phyloP scores from a whole-genome alignment of 75 land plant species.

The Pseudotsuga menziesii region DNA sequence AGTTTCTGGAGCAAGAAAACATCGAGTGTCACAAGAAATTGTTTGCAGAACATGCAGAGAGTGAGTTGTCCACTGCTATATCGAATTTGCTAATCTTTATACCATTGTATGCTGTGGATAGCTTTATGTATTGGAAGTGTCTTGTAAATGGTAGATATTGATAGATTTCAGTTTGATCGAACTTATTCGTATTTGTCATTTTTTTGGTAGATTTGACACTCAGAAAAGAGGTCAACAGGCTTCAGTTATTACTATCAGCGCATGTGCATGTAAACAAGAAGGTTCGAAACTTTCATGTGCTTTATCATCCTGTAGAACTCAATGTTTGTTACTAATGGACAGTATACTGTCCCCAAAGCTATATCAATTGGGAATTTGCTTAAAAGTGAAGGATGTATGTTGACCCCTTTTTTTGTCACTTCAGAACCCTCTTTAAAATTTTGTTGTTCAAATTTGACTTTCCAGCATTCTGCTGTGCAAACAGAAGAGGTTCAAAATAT shows the following conservation, averaged over 20 bases:
- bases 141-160: background rate
- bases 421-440: no score
- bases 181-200: background rate
- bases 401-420: no score
- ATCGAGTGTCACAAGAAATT: background rate
- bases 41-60: background rate
- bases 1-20: no score
- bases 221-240: slow-evolving; percentile 4
- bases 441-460: background rate
- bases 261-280: background rate
- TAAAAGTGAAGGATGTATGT: no score
- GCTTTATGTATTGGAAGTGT: no score
- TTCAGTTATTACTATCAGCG: slow-evolving; percentile 1
- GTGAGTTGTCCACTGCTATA: background rate
- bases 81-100: background rate
- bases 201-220: background rate
- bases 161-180: background rate
- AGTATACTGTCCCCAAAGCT: background rate
- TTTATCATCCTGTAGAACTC: background rate
- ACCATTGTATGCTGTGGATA: background rate
- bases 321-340: background rate
- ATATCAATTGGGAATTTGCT: background rate
- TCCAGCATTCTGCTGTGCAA: background rate
- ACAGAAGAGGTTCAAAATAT: slow-evolving; percentile 2
- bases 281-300: background rate